Percentiles rank a stretch among this genome's conserved stretches.
phyloP scores from a whole-genome alignment of 2,329 filamentous ascomycete genomes.

The Colletotrichum tanaceti region DNA sequence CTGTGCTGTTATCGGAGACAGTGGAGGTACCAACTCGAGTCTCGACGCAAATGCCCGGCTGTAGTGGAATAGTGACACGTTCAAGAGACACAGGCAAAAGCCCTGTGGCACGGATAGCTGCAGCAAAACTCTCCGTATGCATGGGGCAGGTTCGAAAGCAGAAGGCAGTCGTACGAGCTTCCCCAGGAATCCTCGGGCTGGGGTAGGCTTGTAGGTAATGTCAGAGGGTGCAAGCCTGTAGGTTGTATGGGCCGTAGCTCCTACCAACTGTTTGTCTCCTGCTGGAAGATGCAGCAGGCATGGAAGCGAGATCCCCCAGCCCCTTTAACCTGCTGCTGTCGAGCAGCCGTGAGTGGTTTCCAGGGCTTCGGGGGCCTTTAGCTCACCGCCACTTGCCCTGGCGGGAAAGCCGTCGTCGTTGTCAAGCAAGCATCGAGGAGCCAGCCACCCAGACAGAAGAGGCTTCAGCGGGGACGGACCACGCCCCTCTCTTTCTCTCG shows the following conservation, averaged over 20 bases:
- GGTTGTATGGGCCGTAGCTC: no score
- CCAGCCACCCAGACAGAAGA: constrained; percentile 2
- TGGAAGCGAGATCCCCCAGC: constrained; percentile 29
- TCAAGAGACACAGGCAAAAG: not conserved
- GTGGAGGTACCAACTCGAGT: not conserved
- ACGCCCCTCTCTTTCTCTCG: not conserved
- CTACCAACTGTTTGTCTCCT: constrained; percentile 8
- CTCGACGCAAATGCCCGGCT: constrained; percentile 8
- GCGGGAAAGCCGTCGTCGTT: constrained; percentile 25
- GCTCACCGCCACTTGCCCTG: constrained; percentile 41
- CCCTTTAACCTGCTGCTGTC: constrained; percentile 24
- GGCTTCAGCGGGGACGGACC: constrained; percentile 17
- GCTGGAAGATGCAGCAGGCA: constrained; percentile 25
- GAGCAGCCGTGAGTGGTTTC: constrained; percentile 16
- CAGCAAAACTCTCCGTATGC: constrained; percentile 1
- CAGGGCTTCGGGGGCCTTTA: constrained; percentile 24
- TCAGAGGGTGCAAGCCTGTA: no score
- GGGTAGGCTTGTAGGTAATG: constrained; percentile 6
- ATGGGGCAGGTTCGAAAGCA: constrained; percentile 25
- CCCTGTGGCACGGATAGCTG: constrained; percentile 12
- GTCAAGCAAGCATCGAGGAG: constrained; percentile 4
- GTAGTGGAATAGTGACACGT: constrained; percentile 9
- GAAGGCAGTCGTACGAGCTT: constrained; percentile 35
- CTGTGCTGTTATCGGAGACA: not conserved
- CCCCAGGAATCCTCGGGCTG: constrained; percentile 8